A percentile compares a stretch with the other conserved stretches of the same genome.
Evolutionary conservation across 1,284 basidiomycete genomes (phyloP).

Genomic region (Exsudoporus floridanus): DNA sequence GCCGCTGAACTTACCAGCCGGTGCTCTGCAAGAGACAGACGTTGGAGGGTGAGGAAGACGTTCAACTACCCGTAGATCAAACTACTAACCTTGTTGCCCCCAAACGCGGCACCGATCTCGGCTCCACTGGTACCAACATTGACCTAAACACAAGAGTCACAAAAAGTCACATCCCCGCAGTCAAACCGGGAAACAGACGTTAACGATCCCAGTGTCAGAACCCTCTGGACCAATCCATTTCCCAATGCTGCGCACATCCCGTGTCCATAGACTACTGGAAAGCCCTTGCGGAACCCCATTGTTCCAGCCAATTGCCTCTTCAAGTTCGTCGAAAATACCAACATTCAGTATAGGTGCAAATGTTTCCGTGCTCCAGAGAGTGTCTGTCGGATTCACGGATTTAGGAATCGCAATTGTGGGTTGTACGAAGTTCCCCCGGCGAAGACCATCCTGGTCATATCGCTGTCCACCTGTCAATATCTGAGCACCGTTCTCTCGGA

Average conservation of each 20-base stretch:
- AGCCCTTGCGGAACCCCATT: slow-evolving; percentile 91
- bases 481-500: slow-evolving; percentile 70
- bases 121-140: slow-evolving; percentile 94
- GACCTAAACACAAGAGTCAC: slow-evolving; percentile 48
- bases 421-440: slow-evolving; percentile 81
- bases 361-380: slow-evolving; percentile 79
- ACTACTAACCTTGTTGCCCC: slow-evolving; percentile 81
- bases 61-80: slow-evolving; percentile 13
- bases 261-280: slow-evolving; percentile 89
- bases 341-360: slow-evolving; percentile 89
- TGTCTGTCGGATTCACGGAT: slow-evolving; percentile 49
- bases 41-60: slow-evolving; percentile 11
- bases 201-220: slow-evolving; percentile 84
- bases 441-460: slow-evolving; percentile 50
- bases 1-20: slow-evolving; percentile 58
- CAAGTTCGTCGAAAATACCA: slow-evolving; percentile 85
- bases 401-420: slow-evolving; percentile 81
- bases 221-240: slow-evolving; percentile 91
- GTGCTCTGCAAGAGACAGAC: slow-evolving; percentile 55
- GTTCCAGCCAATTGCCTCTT: slow-evolving; percentile 90
- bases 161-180: slow-evolving; percentile 3
- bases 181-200: slow-evolving; percentile 45
- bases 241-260: slow-evolving; percentile 77
- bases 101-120: slow-evolving; percentile 90
- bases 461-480: slow-evolving; percentile 70